These are phyloP conservation scores for Boletellus deceptivus DNA, from an alignment of 1,284 basidiomycete genomes.

Conservation along the genomic window DNA sequence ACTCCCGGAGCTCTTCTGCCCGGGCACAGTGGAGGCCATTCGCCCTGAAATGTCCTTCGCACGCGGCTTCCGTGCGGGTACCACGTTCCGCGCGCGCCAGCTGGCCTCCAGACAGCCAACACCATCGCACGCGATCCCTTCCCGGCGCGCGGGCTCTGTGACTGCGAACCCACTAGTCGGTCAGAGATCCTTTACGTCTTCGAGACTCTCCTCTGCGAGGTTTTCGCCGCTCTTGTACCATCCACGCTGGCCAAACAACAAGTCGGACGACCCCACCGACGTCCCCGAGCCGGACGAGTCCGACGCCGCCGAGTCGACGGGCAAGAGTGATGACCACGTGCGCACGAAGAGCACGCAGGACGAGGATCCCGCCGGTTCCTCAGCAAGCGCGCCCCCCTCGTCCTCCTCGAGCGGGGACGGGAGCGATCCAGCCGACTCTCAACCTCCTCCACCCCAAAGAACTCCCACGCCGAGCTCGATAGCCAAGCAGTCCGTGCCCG, in stretches of 20 bases:
- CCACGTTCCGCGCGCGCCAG: slow-evolving; percentile 10
- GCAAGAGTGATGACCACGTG: slow-evolving; percentile 10
- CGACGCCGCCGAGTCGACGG: slow-evolving; percentile 18
- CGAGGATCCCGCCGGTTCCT: slow-evolving; percentile 28
- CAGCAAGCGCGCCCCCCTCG: slow-evolving; percentile 26
- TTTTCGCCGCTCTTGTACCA: slow-evolving; percentile 22
- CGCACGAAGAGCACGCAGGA: slow-evolving; percentile 29
- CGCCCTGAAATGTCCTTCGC: slow-evolving; percentile 23
- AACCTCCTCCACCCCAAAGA: slow-evolving; percentile 37
- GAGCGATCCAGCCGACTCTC: slow-evolving; percentile 32
- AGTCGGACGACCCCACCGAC: slow-evolving; percentile 22
- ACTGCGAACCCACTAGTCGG: slow-evolving; percentile 6
- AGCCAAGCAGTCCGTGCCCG: slow-evolving; percentile 81
- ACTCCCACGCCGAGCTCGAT: slow-evolving; percentile 54
- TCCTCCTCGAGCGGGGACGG: slow-evolving; percentile 28
- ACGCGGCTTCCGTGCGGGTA: slow-evolving; percentile 17
- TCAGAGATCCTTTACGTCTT: slow-evolving; percentile 23
- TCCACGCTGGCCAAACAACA: slow-evolving; percentile 32
- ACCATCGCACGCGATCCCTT: slow-evolving; percentile 12
- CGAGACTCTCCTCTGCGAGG: slow-evolving; percentile 15
- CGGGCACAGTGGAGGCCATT: slow-evolving; percentile 18
- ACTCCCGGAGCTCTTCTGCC: not conserved
- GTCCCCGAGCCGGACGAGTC: slow-evolving; percentile 25
- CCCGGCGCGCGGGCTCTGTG: slow-evolving; percentile 3
- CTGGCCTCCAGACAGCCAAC: slow-evolving; percentile 11